These are phyloP conservation scores for Solanum medicagineum DNA, from an alignment of 257 asterid species.

Conservation along the genomic window DNA sequence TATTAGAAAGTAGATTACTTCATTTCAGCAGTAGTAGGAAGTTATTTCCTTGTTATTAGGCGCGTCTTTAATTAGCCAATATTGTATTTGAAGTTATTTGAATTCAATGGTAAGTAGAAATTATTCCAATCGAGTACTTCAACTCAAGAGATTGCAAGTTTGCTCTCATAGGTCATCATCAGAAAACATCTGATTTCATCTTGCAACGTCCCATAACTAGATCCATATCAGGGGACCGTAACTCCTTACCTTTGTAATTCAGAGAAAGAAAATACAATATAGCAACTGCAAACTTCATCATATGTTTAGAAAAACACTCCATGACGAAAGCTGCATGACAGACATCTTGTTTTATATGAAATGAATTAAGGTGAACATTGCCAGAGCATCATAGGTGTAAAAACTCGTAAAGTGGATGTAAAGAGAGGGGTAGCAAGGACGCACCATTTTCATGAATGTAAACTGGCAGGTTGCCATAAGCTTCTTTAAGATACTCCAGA, in stretches of 20 bases:
- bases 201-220: background rate
- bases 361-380: background rate
- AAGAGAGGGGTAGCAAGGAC: background rate
- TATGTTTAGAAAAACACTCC: background rate
- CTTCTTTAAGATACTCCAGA: slow-evolving; percentile 14
- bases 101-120: background rate
- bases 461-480: slow-evolving; percentile 38
- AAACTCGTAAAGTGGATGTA: background rate
- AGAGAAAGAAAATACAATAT: background rate
- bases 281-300: background rate
- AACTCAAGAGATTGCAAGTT: background rate
- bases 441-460: slow-evolving; percentile 32
- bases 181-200: background rate
- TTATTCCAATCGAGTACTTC: background rate
- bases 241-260: background rate
- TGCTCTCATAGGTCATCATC: background rate
- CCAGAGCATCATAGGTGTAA: background rate
- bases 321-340: background rate
- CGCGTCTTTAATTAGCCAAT: too few relatives aligned
- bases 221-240: background rate
- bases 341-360: background rate
- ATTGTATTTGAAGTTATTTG: background rate
- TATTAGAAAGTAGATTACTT: too few relatives aligned
- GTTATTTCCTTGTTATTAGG: too few relatives aligned
- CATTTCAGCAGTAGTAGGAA: too few relatives aligned